Base-by-base conservation (phyloP, 805 yeast species). In the Tetrapisispora iriomotensis region DNA sequence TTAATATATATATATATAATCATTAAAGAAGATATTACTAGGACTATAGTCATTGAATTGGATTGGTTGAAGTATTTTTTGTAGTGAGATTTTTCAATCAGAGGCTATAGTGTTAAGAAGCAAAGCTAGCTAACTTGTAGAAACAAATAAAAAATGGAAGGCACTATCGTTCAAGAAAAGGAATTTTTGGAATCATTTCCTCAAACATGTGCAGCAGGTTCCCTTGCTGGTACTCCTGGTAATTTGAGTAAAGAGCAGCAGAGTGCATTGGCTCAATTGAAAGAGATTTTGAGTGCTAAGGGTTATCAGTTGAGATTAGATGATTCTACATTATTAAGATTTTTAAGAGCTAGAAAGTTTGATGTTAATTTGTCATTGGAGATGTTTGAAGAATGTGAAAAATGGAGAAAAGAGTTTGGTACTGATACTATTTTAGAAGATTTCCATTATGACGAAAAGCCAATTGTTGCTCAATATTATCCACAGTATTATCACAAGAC, bases 401-500 rank as follows among this genome's bases (percentile, higher is more conserved):
- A 74, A 45, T 92, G 98, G 98, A 79, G 98, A 62, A 66, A 74
- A 55, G 83, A 79, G 45, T 86, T 72, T 50, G 96, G 95, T 45
- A 77, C 87, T 26, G 82, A 90, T 65, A 84, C 90, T 34, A 82
- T 92, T 47, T 71, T 92, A 56, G 68, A 72, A 50, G 95, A 86
- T 59, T 92, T 90, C 72, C 78, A 83, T 45, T 92, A 90, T 67
- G 78, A 75, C n/a, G 98, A 92, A 68, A 92, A 92, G 67, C 82
- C 92, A 21, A 62, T 75, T 37, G 96, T 88, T 48, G 95, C 95
- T 45, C 72, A 76, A 57, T 81, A 70, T 64, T 92, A 92, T 63
- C 98, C 98, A 26, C 96, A 88, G 67, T 92, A 88, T 67, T 92
- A 92, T 64, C 97, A 92, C 68, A 88, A 92, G 69, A 85, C 90